A percentile compares a stretch with the other conserved stretches of the same genome.
Evolutionary conservation across 2,329 filamentous ascomycete genomes (phyloP).

Genomic region (Epichloe hybrida): DNA sequence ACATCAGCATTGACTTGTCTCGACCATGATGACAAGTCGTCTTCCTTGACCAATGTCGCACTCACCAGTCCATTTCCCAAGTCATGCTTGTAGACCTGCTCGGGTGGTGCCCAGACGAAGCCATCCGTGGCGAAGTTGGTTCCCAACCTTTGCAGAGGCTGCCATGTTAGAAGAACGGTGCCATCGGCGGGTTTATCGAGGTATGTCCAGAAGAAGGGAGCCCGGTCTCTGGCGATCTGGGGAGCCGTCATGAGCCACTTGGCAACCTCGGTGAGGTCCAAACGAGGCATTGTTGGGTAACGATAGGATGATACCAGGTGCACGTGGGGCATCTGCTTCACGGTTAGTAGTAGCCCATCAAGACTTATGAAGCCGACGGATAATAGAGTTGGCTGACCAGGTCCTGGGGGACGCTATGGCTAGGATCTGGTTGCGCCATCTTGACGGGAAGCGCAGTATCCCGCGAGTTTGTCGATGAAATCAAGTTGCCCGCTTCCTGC

Average conservation of each 20-base stretch:
- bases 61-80: constrained; percentile 46
- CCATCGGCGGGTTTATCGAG: constrained; percentile 72
- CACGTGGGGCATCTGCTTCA: constrained; percentile 62
- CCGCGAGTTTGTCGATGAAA: background rate
- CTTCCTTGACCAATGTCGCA: background rate
- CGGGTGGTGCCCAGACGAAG: constrained; percentile 76
- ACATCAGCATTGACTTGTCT: background rate
- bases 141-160: constrained; percentile 57
- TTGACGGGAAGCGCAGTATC: constrained; percentile 7
- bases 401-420: constrained; percentile 28
- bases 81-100: constrained; percentile 65
- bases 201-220: constrained; percentile 89
- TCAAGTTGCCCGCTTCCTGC: background rate
- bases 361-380: background rate
- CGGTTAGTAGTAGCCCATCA: constrained; percentile 9
- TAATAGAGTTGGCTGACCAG: constrained; percentile 18
- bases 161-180: constrained; percentile 76
- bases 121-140: constrained; percentile 80
- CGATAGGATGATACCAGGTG: constrained; percentile 77
- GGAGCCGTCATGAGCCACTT: constrained; percentile 75
- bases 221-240: constrained; percentile 69
- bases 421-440: constrained; percentile 29
- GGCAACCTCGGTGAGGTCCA: constrained; percentile 65
- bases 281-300: constrained; percentile 59
- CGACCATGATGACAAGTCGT: background rate